Conservation (phyloP, 164 flowering plant genomes). For the Litsea cubeba region DNA sequence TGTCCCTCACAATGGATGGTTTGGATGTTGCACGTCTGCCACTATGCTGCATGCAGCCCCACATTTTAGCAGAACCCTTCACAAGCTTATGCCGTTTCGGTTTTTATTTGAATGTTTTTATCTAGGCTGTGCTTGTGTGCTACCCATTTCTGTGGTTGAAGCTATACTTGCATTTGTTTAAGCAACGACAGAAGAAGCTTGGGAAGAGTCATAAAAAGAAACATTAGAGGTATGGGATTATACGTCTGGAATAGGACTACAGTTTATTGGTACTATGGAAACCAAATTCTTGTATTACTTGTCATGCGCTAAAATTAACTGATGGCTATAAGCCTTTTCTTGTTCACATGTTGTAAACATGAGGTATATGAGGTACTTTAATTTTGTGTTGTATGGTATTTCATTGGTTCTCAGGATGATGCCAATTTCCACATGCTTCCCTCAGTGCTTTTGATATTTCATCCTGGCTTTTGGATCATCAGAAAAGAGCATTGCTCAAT, state of each 20-base stretch:
- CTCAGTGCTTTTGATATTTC: no score
- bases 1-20: not conserved
- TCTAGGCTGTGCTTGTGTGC: constrained; percentile 58
- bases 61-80: not conserved
- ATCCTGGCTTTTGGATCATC: no score
- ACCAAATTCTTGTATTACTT: not conserved
- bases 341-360: not conserved
- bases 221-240: constrained; percentile 19
- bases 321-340: not conserved
- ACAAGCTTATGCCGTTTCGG: not conserved
- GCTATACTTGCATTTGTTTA: constrained; percentile 72
- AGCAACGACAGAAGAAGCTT: constrained; percentile 69
- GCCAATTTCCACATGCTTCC: no score
- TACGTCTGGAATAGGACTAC: not conserved
- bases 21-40: no score
- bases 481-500: no score
- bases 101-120: not conserved
- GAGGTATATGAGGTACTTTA: not conserved
- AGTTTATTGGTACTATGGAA: not conserved
- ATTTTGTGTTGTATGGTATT: not conserved
- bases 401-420: no score
- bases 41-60: no score
- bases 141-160: constrained; percentile 81
- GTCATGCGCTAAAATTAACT: not conserved
- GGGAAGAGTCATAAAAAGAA: constrained; percentile 36